Evolutionary conservation across 169 alveolate genomes (phyloP).

Genomic region (Fabrea salina): DNA sequence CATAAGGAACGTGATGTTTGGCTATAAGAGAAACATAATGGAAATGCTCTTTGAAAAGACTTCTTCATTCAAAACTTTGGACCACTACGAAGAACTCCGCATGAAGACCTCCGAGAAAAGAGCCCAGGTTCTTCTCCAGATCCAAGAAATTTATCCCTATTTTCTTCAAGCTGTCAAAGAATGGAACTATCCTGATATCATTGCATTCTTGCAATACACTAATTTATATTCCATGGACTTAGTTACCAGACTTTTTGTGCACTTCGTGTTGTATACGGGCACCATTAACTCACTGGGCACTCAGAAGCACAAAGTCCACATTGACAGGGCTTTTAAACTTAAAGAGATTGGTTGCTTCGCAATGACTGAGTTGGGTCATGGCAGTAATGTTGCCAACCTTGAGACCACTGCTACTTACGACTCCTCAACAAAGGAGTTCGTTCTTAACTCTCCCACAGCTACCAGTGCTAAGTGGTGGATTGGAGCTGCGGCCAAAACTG

Average conservation of each 20-base stretch:
- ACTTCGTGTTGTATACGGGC: not conserved
- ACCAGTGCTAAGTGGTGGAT: constrained; percentile 68
- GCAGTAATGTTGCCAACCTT: constrained; percentile 64
- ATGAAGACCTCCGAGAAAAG: not conserved
- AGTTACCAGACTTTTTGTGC: not conserved
- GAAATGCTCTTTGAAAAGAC: not conserved
- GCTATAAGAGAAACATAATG: not conserved
- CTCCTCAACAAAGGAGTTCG: constrained; percentile 41
- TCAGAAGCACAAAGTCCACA: constrained; percentile 1
- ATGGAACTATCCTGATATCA: too few relatives aligned
- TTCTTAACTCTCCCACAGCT: constrained; percentile 65
- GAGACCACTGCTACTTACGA: constrained; percentile 72
- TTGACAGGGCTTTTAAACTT: constrained; percentile 11
- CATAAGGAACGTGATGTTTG: too few relatives aligned
- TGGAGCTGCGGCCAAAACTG: constrained; percentile 71
- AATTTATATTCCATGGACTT: not conserved
- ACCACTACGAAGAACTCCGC: not conserved
- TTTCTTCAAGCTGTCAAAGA: not conserved
- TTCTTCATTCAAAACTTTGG: not conserved
- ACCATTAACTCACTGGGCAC: constrained; percentile 3
- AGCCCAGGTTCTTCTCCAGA: not conserved
- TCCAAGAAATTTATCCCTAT: not conserved
- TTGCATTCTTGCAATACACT: too few relatives aligned
- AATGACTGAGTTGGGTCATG: constrained; percentile 79
- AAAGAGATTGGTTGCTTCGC: constrained; percentile 44